Base-by-base conservation (phyloP, 1,284 basidiomycete genomes). In the Cystobasidium slooffiae region DNA sequence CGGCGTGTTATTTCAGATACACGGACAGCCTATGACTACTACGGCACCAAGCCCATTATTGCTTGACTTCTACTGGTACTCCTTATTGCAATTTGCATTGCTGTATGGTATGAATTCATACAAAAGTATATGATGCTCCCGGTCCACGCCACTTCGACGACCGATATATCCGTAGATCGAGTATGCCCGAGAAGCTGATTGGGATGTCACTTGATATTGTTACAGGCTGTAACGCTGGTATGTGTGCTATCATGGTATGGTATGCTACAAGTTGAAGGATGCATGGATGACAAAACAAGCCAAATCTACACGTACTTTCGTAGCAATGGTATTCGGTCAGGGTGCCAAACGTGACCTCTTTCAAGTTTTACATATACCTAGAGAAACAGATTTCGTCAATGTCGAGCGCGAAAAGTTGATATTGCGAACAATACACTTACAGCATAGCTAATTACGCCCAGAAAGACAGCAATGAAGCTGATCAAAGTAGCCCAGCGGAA, bases 401-500 rank as follows among this genome's bases (percentile, higher is more conserved):
- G 37, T 63, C 51, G 22, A 18, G 10, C 41, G 20, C 22, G 10
- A 12, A 46, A 24, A 20, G 61, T 49, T 7, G 47, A n/a, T 4
- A 12, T 49, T 58, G 16, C 31, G 16, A 41, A 5, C 39, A 24
- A 24, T 41, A 31, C 43, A 53, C 61, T 53, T 41, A 63, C 46
- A 31, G 63, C 43, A 55, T 77, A 78, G 8, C 53, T 67, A 10
- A 70, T 7, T 9, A 76, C 82, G 5, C 82, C 83, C 7, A 69
- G 53, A 0, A 78, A 55, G 1, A 84, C 81, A 3, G 81, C 78
- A 1, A 78, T 52, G 59, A 81, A 82, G 52, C 81, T 82, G 56
- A 83, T 81, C 46, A 84, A 59, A 12, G 82, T 83, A 0, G 84
- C 83, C 82, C 80, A 83, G 68, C 81, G 80, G 78, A 82, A 82